phyloP scores from a whole-genome alignment of 805 yeast genomes.

The Cyberlindnera bimundalis region DNA sequence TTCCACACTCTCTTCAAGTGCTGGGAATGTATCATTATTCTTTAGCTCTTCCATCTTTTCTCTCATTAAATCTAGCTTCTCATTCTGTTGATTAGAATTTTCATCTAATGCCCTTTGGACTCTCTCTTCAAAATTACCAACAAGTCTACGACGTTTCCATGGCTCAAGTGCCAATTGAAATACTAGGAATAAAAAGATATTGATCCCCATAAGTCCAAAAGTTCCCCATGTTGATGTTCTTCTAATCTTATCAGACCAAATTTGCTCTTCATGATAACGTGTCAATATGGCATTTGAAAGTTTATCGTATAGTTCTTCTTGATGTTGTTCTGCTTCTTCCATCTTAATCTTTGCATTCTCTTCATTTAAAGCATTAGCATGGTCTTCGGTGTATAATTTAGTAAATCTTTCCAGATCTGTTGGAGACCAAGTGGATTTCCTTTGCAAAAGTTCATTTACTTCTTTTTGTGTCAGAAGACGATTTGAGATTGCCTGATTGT shows the following conservation, averaged over 20 bases:
- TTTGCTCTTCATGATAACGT: conserved; percentile 93
- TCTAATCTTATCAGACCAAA: conserved; percentile 96
- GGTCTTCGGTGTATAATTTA: conserved; percentile 74
- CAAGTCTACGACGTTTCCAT: conserved; percentile 81
- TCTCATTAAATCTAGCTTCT: conserved; percentile 28
- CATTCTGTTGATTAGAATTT: conserved; percentile 28
- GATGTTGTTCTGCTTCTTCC: conserved; percentile 51
- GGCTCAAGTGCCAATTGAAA: conserved; percentile 93
- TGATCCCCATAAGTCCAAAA: conserved; percentile 81
- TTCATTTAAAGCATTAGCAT: conserved; percentile 63
- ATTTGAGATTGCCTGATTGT: conserved; percentile 57
- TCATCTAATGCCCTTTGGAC: conserved; percentile 54
- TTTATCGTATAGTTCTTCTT: conserved; percentile 66
- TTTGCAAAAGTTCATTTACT: conserved; percentile 79
- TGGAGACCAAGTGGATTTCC: conserved; percentile 81
- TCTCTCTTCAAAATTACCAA: conserved; percentile 77
- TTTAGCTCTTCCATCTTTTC: conserved; percentile 24
- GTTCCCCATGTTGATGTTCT: conserved; percentile 98
- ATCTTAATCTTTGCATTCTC: conserved; percentile 45
- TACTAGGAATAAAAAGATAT: conserved; percentile 68
- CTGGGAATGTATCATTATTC: conserved; percentile 19
- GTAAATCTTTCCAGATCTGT: conserved; percentile 84
- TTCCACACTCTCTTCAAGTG: conserved; percentile 17
- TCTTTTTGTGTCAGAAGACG: conserved; percentile 76
- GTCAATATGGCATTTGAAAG: conserved; percentile 76